Evolutionary conservation across 805 yeast species (phyloP).

Genomic region (Saccharomycopsis oosterbeekiorum): DNA sequence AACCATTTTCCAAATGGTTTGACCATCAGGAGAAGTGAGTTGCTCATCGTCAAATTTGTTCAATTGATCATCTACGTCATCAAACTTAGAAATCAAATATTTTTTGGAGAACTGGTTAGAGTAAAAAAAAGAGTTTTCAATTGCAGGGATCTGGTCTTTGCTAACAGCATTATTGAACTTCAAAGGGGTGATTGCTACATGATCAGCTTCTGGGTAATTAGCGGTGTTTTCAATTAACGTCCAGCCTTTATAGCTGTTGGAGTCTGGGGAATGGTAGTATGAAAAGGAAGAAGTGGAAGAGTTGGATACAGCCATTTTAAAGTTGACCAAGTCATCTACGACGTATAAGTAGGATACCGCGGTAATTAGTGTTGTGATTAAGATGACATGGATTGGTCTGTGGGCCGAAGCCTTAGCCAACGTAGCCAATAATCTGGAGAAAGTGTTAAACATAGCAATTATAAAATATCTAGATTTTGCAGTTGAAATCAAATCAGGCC

Average conservation of each 20-base stretch:
- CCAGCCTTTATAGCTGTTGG: conserved; percentile 37
- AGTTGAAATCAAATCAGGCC: not conserved
- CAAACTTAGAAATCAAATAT: conserved; percentile 30
- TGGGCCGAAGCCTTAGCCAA: conserved; percentile 50
- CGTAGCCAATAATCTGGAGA: conserved; percentile 34
- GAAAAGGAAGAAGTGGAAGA: conserved; percentile 21
- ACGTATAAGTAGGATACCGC: conserved; percentile 72
- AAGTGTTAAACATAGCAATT: not conserved
- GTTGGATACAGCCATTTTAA: conserved; percentile 19
- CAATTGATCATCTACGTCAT: conserved; percentile 19
- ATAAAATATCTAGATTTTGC: not conserved
- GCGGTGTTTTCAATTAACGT: conserved; percentile 34
- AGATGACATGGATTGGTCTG: conserved; percentile 80
- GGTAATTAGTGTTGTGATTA: conserved; percentile 61
- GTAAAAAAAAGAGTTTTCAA: conserved; percentile 32
- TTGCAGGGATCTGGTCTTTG: conserved; percentile 32
- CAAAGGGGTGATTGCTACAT: conserved; percentile 43
- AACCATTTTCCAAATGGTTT: conserved; percentile 46
- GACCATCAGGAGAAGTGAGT: conserved; percentile 30
- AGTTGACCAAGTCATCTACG: conserved; percentile 51
- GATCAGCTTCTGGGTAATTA: conserved; percentile 34
- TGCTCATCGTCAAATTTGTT: conserved; percentile 17
- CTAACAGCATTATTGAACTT: conserved; percentile 39
- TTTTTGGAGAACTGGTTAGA: conserved; percentile 32
- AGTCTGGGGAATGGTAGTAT: conserved; percentile 30